Evolutionary conservation across 2,329 filamentous ascomycete species (phyloP).

Genomic region (Dactylellina drechsleri): DNA sequence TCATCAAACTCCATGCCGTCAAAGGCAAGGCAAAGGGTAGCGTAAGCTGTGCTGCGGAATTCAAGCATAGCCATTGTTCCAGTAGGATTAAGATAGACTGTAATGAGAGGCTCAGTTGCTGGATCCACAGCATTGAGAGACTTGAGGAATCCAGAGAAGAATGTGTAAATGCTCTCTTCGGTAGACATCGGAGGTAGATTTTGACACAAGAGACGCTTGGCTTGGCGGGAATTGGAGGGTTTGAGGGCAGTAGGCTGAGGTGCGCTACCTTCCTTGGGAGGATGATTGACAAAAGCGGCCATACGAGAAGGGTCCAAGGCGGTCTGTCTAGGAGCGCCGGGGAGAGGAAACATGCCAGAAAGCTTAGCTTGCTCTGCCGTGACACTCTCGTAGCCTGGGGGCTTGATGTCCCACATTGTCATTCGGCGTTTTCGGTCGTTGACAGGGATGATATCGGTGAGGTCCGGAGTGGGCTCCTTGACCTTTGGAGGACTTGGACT

Average conservation of each 20-base stretch:
- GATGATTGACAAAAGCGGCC: constrained; percentile 94
- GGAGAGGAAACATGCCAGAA: constrained; percentile 96
- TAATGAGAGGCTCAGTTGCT: constrained; percentile 78
- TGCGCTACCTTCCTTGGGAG: constrained; percentile 74
- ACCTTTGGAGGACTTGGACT: constrained; percentile 87
- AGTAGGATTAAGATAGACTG: constrained; percentile 83
- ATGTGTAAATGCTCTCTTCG: constrained; percentile 79
- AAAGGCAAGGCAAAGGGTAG: constrained; percentile 88
- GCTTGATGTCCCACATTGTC: constrained; percentile 99
- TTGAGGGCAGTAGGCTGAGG: constrained; percentile 77
- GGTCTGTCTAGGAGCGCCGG: constrained; percentile 91
- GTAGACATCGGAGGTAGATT: constrained; percentile 79
- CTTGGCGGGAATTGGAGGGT: constrained; percentile 90
- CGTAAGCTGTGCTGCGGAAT: constrained; percentile 86
- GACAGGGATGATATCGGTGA: constrained; percentile 85
- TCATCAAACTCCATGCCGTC: constrained; percentile 90
- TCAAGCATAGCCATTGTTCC: constrained; percentile 85
- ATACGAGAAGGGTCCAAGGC: constrained; percentile 93
- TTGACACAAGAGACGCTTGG: constrained; percentile 88
- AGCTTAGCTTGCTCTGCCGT: constrained; percentile 98
- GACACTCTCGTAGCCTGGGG: constrained; percentile 96
- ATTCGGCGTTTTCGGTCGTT: constrained; percentile 87
- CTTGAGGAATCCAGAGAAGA: constrained; percentile 97
- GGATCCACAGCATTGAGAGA: constrained; percentile 90
- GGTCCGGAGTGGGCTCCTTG: constrained; percentile 92